Evolutionary conservation across 164 flowering plant species (phyloP).

Genomic region (Stephania yunnanensis): DNA sequence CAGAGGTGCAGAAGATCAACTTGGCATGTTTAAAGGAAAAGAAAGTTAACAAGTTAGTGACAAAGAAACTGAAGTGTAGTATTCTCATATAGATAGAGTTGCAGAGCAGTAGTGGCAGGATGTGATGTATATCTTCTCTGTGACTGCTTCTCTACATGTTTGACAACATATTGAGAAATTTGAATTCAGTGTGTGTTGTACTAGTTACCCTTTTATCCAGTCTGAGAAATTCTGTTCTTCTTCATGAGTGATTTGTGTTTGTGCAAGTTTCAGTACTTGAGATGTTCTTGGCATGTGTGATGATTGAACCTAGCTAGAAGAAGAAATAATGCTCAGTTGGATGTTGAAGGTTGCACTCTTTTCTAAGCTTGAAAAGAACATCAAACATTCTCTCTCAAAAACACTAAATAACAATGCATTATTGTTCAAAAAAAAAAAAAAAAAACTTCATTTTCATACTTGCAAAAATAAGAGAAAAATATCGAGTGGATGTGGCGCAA

Average conservation of each 20-base stretch:
- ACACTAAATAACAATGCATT: too few relatives aligned
- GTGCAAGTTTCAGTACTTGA: not conserved
- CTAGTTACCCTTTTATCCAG: not conserved
- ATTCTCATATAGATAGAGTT: not conserved
- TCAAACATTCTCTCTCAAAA: too few relatives aligned
- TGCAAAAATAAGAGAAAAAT: too few relatives aligned
- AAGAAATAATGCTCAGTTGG: not conserved
- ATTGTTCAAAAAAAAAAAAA: too few relatives aligned
- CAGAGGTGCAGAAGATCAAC: constrained; percentile 1
- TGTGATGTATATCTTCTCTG: not conserved
- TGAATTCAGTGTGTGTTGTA: not conserved
- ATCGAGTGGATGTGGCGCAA: too few relatives aligned
- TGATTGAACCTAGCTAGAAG: not conserved
- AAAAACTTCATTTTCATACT: too few relatives aligned
- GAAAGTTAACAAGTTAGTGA: not conserved
- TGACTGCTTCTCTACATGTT: not conserved
- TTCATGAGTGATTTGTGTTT: not conserved
- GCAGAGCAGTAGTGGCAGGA: not conserved
- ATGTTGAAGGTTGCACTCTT: not conserved
- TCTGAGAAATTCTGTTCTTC: not conserved
- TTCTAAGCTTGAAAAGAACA: too few relatives aligned
- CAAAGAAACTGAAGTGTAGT: not conserved
- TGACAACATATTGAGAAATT: not conserved
- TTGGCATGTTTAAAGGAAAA: constrained; percentile 7
- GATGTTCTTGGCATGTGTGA: constrained; percentile 1